Base-by-base conservation (phyloP, 2,329 filamentous ascomycete species). In the Leptosphaerulina australis region DNA sequence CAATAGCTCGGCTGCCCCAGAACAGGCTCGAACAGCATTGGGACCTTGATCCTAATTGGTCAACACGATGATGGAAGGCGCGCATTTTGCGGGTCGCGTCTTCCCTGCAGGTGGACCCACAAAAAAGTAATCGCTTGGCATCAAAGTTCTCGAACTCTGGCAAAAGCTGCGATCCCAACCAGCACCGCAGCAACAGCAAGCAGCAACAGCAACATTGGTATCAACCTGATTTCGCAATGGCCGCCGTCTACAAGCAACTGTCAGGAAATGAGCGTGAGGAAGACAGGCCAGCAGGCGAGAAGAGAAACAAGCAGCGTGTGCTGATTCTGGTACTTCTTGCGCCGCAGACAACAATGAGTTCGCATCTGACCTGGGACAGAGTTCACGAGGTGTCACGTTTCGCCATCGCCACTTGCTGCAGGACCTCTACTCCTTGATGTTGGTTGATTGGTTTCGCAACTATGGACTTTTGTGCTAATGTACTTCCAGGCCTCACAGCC, bases 381-480 rank as follows among this genome's bases (percentile, higher is more conserved):
- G 90, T 20, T 97, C 92, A 18, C 82, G 94, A 78, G 94, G 94
- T 58, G 90, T 97, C 44, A 96, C 93, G 25, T 91, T 90, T 52
- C 95, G 93, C 74, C 94, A 97, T 74, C 88, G 94, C 33, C 94
- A 99, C 77, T 81, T 99, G 33, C 82, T 99, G 56, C 90, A 92
- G 68, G 94, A 99, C 69, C 81, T 99, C 37, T 85, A 91, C 50
- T 83, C 88, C 22, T 86, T 99, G 74, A 86, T 99, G 69, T 71
- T 25, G 45, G 17, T 14, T 17, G 12, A n/a, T 17, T 5, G 15
- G 12, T 11, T 3, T 22, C 3, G 9, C 5, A 20, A 2, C 14
- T 21, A 10, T 7, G n/a, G 11, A 5, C 25, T 18, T 14, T n/a
- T 11, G 8, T 31, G 38, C 36, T 18, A 26, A 46, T 46, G 15